These are phyloP conservation scores for Xylariaceae sp. DNA, from an alignment of 2,329 filamentous ascomycete genomes.

Conservation along the genomic window DNA sequence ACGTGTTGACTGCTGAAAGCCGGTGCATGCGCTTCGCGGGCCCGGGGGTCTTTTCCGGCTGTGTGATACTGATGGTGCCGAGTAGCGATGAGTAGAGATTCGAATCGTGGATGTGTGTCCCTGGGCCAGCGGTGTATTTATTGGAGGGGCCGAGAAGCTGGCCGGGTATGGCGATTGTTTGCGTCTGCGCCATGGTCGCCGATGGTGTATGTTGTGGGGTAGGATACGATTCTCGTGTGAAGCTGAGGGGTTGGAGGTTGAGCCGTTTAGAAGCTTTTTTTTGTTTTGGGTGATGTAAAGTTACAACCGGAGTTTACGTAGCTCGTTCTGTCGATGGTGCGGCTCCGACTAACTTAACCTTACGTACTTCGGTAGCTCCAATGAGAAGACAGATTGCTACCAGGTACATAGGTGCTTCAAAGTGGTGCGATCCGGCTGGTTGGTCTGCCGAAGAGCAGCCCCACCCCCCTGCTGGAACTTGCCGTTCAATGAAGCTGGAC, in stretches of 20 bases:
- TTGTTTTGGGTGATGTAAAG: constrained; percentile 28
- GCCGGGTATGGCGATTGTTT: constrained; percentile 75
- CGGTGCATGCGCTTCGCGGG: constrained; percentile 65
- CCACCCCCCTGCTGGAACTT: constrained; percentile 20
- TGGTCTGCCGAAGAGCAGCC: constrained; percentile 20
- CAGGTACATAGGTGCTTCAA: too few relatives aligned
- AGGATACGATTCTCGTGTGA: neutral
- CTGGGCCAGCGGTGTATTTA: constrained; percentile 75
- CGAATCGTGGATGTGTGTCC: constrained; percentile 80
- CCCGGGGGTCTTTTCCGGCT: constrained; percentile 45
- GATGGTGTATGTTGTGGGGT: neutral
- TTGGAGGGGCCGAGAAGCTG: constrained; percentile 73
- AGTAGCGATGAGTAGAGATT: constrained; percentile 83
- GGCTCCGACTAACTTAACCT: constrained; percentile 3
- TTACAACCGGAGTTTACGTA: neutral
- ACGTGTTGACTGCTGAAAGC: constrained; percentile 43
- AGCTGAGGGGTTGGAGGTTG: neutral
- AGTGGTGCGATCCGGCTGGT: constrained; percentile 26
- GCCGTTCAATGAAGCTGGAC: constrained; percentile 1
- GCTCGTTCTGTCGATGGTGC: constrained; percentile 4
- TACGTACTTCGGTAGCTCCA: too few relatives aligned
- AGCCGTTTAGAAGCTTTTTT: constrained; percentile 12
- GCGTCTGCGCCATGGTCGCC: constrained; percentile 32
- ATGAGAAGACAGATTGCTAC: too few relatives aligned
- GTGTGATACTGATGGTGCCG: constrained; percentile 67